Base-by-base conservation (phyloP, 805 yeast species). In the Lipomyces chichibuensis region DNA sequence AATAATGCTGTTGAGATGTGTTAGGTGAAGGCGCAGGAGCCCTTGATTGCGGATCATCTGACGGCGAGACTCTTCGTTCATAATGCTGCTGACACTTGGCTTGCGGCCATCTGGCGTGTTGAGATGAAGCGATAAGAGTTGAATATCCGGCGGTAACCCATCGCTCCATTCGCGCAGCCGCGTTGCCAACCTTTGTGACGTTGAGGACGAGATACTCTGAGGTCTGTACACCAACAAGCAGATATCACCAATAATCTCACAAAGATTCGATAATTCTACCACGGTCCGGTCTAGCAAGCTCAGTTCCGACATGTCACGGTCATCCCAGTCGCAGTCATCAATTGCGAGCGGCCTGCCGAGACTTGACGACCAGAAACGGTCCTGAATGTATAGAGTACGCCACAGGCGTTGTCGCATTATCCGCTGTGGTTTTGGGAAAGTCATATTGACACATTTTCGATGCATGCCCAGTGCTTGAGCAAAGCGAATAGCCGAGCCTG, bases 401-500 rank as follows among this genome's bases (percentile, higher is more conserved):
- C 74, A 71, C 20, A 71, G 53, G 11, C 72, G 55, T 46, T 69
- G 73, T 2, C 73, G 65, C 59, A 67, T 46, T 13, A 70, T 51
- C n/a, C 74, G 62, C 51, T 71, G 68, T 3, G 67, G 64, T 20
- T 65, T 72, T 8, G 69, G 69, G 33, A 71, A 68, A 2, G 76
- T 74, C 56, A 72, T 60, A 61, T 72, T 75, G 56, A 74, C 75
- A 70, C 76, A 73, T 60, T 75, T 73, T n/a, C 74, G 59, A 37
- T 72, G 73, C 55, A 83, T 64, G 0, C 85, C 85, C 35, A 82
- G 72, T 0, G 83, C 77, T 71, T 81, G 84, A 0, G 84, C 84
- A 72, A 80, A 76, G 32, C 84, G 75, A n/a, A 83, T 81, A 0
- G 84, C 82, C 20, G 71, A 69, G 6, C 71, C 69, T 65, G 27